A percentile compares a stretch with the other conserved stretches of the same genome.
Evolutionary conservation across 495 filamentous ascomycete species (phyloP).

Genomic region (Pyrenopolyporus hunteri): DNA sequence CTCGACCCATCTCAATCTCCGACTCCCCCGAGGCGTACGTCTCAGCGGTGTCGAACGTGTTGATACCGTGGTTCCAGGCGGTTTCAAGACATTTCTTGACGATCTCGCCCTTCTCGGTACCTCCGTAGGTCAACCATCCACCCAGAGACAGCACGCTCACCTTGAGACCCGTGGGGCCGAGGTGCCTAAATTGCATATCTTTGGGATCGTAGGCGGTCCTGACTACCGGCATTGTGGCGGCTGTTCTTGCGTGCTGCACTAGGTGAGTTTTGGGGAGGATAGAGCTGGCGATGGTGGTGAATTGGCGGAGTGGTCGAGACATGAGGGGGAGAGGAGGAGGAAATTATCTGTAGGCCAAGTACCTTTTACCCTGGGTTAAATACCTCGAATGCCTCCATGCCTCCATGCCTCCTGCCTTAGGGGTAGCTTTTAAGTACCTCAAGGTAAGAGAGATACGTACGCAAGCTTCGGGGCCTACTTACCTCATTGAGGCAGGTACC

Average conservation of each 20-base stretch:
- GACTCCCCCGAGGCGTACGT: conserved; percentile 56
- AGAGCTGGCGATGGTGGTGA: background rate
- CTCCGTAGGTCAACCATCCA: conserved; percentile 60
- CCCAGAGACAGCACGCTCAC: conserved; percentile 72
- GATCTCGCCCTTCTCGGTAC: conserved; percentile 51
- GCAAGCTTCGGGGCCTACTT: too few relatives aligned
- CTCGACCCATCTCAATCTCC: conserved; percentile 60
- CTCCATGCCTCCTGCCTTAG: too few relatives aligned
- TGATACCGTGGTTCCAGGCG: conserved; percentile 62
- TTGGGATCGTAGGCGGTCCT: conserved; percentile 55
- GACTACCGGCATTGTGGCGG: conserved; percentile 41
- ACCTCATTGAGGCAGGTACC: too few relatives aligned
- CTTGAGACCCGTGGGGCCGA: conserved; percentile 71
- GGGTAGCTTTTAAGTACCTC: too few relatives aligned
- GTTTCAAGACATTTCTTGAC: conserved; percentile 52
- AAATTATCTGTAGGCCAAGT: background rate
- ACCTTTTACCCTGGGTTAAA: background rate
- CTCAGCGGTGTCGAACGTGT: conserved; percentile 63
- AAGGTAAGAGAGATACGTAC: too few relatives aligned
- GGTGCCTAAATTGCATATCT: conserved; percentile 70
- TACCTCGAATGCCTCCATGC: too few relatives aligned
- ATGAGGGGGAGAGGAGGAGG: conserved; percentile 14
- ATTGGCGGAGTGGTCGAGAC: conserved; percentile 1
- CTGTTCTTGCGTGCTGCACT: conserved; percentile 18
- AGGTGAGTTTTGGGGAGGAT: conserved; percentile 4